Conservation (phyloP, 2,329 filamentous ascomycete genomes). For the Arachnopeziza araneosa region DNA sequence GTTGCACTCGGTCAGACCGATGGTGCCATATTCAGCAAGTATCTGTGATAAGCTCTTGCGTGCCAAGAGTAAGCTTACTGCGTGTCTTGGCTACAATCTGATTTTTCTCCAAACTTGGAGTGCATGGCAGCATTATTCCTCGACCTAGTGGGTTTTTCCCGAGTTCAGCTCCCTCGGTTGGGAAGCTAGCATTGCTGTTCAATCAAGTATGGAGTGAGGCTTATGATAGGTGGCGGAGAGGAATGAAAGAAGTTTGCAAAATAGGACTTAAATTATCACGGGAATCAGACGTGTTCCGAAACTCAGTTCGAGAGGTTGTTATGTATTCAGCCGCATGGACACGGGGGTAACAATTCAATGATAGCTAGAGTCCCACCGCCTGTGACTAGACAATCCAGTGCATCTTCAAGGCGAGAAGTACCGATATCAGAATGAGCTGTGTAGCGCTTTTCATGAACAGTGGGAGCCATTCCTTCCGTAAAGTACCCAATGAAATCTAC, state of each 20-base stretch:
- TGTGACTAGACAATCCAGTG: neutral
- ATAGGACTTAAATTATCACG: neutral
- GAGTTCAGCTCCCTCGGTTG: neutral
- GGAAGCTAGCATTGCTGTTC: neutral
- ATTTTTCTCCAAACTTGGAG: neutral
- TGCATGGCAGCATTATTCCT: neutral
- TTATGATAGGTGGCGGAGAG: neutral
- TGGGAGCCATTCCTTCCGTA: neutral
- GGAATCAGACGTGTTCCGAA: neutral
- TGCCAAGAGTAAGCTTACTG: neutral
- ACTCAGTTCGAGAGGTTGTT: neutral
- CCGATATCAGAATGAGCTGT: neutral
- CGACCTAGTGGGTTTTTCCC: neutral
- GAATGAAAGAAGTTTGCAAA: neutral
- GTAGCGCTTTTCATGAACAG: neutral
- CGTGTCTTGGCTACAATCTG: neutral
- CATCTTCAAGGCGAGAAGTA: neutral
- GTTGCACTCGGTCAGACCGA: neutral
- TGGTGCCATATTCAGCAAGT: neutral
- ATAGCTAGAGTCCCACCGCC: neutral
- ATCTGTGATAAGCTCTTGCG: neutral
- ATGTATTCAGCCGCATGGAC: neutral
- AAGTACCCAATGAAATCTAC: neutral
- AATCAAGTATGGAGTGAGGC: neutral
- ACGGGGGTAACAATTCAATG: neutral